Percentiles rank a stretch among this genome's conserved stretches.
Conservation (phyloP, 2,329 filamentous ascomycete genomes). For the Trichophyton schoenleinii region DNA sequence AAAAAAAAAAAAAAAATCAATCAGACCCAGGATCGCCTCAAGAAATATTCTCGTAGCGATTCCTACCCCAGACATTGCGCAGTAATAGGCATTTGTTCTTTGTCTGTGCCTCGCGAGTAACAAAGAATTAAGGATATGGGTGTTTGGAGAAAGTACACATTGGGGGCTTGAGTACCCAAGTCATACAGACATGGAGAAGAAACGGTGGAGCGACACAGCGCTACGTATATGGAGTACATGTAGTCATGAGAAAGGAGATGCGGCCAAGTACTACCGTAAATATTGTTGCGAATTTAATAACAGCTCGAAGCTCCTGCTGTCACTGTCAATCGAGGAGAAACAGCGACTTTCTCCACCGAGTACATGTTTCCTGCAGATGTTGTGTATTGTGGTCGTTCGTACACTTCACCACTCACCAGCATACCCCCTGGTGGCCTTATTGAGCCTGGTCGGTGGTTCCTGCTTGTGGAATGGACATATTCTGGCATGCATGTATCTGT, state of each 20-base stretch:
- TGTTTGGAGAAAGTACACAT: background rate
- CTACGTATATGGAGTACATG: background rate
- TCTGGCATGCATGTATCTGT: constrained; percentile 4
- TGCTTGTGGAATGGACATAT: constrained; percentile 6
- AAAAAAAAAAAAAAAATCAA: too few species aligned
- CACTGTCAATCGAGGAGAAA: background rate
- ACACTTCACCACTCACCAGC: constrained; percentile 8
- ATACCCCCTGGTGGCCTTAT: background rate
- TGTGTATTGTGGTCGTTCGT: constrained; percentile 2
- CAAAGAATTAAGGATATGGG: background rate
- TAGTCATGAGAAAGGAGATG: background rate
- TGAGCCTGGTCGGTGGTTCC: background rate
- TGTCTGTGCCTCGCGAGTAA: background rate
- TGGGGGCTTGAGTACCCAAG: background rate
- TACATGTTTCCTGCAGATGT: background rate
- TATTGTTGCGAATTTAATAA: background rate
- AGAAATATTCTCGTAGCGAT: background rate
- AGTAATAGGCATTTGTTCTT: background rate
- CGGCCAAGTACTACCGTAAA: background rate
- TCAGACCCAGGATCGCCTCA: background rate
- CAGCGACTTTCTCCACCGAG: background rate
- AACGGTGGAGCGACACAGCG: background rate
- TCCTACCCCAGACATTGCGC: background rate
- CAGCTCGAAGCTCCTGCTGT: background rate
- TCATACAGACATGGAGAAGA: background rate